Percentiles rank a stretch among this genome's conserved stretches.
These are phyloP conservation scores for Phytophthora citricola DNA, from an alignment of 352 stramenopile genomes.

Conservation along the genomic window DNA sequence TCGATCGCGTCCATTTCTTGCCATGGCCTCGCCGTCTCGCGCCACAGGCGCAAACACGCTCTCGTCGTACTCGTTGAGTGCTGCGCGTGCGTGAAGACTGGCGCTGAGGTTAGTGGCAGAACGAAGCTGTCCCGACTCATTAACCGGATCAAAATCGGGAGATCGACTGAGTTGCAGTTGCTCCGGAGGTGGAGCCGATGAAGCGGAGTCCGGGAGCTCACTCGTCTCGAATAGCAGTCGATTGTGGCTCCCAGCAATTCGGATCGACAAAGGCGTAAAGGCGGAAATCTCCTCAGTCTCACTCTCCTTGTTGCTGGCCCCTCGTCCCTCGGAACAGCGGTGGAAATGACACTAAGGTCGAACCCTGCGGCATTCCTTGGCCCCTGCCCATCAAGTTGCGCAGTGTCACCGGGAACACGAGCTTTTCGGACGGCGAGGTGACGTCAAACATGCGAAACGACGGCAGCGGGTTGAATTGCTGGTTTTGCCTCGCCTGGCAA, in stretches of 20 bases:
- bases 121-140: constrained; percentile 27
- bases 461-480: constrained; percentile 64
- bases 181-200: constrained; percentile 25
- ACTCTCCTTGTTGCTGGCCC: constrained; percentile 1
- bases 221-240: constrained; percentile 29
- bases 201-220: constrained; percentile 26
- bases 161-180: constrained; percentile 58
- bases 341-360: not conserved
- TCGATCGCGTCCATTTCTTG: constrained; percentile 18
- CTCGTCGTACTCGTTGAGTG: constrained; percentile 70
- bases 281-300: constrained; percentile 6
- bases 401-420: constrained; percentile 60
- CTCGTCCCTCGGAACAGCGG: constrained; percentile 12
- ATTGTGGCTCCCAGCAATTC: constrained; percentile 11
- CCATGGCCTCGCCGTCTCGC: constrained; percentile 1
- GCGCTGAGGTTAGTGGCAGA: constrained; percentile 40
- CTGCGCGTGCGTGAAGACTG: constrained; percentile 47
- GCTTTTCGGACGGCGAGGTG: constrained; percentile 52
- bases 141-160: constrained; percentile 50
- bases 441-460: constrained; percentile 81
- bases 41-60: constrained; percentile 55
- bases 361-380: constrained; percentile 4
- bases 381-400: constrained; percentile 52
- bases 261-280: constrained; percentile 10
- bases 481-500: constrained; percentile 53